Evolutionary conservation across 306 rosid genomes (phyloP), one percentile per base, ranked within the genome.

Genomic region (Pterocarpus santalinus): DNA sequence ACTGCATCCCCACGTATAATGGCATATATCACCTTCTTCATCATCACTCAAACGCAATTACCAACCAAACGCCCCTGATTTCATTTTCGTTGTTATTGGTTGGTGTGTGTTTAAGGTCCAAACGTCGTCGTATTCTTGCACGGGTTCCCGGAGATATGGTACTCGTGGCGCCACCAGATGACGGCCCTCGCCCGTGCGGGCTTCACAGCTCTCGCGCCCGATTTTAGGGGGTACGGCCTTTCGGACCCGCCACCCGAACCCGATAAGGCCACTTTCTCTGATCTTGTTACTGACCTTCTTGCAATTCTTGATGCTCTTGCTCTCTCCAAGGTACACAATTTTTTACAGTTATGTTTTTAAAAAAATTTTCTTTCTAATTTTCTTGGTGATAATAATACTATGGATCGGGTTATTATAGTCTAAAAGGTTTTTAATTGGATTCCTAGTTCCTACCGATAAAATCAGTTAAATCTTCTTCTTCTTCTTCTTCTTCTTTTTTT

Each of bases 81-180:
- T n/a, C 13, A 8, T 36, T 13, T 4, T 69, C 44, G 7, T n/a
- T 12, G 47, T 33, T 8, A 10, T 2, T 13, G 15, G 68, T 16
- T 38, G 28, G 28, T 22, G 28, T 22, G 28, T 38, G 41, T 28
- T 73, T 82, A 84, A 89, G 94, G 93, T 62, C 77, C 74, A 7
- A 90, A 89, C 80, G 93, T 81, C 34, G 93, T 86, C 68, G 88
- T 94, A 17, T 92, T 92, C 65, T 82, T 94, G 5, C 97, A 92
- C 66, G 97, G 97, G 0, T 94, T 94, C 70, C 97, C 93, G 0
- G 97, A 94, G 88, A 94, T 91, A 76, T 94, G 98, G 98, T 92
- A 92, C 92, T 81, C 97, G 0, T 94, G 98, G 98, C 90, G 94
- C 15, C 91, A 92, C 88, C 98, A 94, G 85, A 89, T 94, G 96